Evolutionary conservation across 768 basidiomycete species (phyloP).

Genomic region (Suillus lakei): DNA sequence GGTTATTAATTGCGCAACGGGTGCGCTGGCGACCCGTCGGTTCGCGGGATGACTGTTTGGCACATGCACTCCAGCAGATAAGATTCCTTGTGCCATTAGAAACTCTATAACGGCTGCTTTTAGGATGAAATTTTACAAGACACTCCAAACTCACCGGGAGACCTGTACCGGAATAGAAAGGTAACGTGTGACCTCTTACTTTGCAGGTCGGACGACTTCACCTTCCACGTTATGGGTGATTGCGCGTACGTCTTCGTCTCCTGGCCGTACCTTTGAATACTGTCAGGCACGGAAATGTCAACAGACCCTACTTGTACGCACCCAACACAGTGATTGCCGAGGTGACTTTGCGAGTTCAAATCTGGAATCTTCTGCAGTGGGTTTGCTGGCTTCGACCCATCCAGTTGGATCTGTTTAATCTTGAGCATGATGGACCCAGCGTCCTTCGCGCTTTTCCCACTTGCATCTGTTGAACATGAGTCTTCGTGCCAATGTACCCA

Average conservation of each 20-base stretch:
- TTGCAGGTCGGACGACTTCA: conserved; percentile 50
- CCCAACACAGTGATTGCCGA: conserved; percentile 53
- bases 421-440: conserved; percentile 58
- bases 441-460: conserved; percentile 37
- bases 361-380: conserved; percentile 44
- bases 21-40: conserved; percentile 48
- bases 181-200: conserved; percentile 55
- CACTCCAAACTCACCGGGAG: conserved; percentile 45
- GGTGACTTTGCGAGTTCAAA: conserved; percentile 38
- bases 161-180: conserved; percentile 70
- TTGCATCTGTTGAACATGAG: conserved; percentile 11
- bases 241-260: conserved; percentile 45
- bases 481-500: neutral
- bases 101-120: conserved; percentile 43
- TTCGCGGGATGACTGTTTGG: conserved; percentile 26
- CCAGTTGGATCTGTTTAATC: conserved; percentile 43
- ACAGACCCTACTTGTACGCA: conserved; percentile 28
- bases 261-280: conserved; percentile 51
- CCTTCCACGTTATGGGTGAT: conserved; percentile 55
- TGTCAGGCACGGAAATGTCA: conserved; percentile 12
- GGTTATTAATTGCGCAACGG: conserved; percentile 25
- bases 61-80: conserved; percentile 30
- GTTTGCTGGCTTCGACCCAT: conserved; percentile 46
- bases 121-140: neutral
- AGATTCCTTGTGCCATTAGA: conserved; percentile 56